Evolutionary conservation across 208 protist species (phyloP), one percentile per base, ranked within the genome.

Genomic region (Trypanosoma conorhini): DNA sequence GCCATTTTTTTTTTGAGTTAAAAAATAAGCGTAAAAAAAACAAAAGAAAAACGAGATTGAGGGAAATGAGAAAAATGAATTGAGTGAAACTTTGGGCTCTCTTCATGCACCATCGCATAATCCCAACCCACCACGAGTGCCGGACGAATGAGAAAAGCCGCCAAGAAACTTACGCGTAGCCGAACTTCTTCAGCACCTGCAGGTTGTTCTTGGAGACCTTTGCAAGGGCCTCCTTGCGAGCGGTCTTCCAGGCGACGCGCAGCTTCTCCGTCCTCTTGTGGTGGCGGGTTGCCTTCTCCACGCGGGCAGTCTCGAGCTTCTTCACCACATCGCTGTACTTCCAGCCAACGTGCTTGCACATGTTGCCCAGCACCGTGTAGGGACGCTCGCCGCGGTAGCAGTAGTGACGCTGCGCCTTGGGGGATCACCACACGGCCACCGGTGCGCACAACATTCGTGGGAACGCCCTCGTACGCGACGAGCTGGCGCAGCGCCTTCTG

Each of bases 311-410:
- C 86, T 93, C 88, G 21, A 91, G 80, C 78, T 91, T 91, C 62
- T 90, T 72, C 40, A 94, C 86, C 15, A 94, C 83, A 70, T 86
- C 81, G 78, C 79, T 87, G 81, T 93, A 91, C 86, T 93, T 95
- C 90, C 90, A 95, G 62, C 90, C 90, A 9, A 95, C 83, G 64
- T 93, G 82, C 79, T 93, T 87, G 87, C 83, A 90, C 81, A 95
- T 91, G 85, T 91, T 91, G 54, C 90, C 90, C 56, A 95, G 80
- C 17, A 92, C 68, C 15, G 87, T 93, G 86, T 89, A 93, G 48
- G 88, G 81, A 42, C 90, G 87, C 76, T 92, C 86, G 19, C 77
- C 59, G 74, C 83, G 85, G 78, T 86, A 92, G 77, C 90, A 90
- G 67, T 65, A 42, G 69, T 90, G 85, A 59, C 87, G 85, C 79